Evolutionary conservation across 2,329 filamentous ascomycete species (phyloP).

Genomic region (Curvularia spicifera): DNA sequence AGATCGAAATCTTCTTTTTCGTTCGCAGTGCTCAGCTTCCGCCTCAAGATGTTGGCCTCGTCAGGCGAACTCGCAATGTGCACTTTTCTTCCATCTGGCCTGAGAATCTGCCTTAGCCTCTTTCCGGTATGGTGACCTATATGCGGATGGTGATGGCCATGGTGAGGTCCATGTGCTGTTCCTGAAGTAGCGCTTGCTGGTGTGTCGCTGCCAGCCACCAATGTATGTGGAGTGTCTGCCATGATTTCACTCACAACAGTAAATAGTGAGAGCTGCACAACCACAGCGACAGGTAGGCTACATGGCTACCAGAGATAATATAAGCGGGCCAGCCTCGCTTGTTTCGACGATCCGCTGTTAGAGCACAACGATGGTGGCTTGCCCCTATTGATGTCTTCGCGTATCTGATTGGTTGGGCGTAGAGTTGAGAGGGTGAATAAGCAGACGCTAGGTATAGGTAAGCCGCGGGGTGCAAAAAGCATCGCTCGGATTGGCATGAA

Average conservation of each 20-base stretch:
- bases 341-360: not conserved
- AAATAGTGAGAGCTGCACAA: not conserved
- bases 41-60: slow-evolving; percentile 58
- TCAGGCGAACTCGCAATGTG: slow-evolving; percentile 64
- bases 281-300: not conserved
- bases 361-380: slow-evolving; percentile 6
- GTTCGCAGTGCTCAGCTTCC: slow-evolving; percentile 50
- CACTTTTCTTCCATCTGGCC: slow-evolving; percentile 63
- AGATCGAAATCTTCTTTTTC: slow-evolving; percentile 59
- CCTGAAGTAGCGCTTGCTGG: slow-evolving; percentile 6
- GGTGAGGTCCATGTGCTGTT: slow-evolving; percentile 1
- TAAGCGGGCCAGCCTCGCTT: not conserved
- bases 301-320: not conserved
- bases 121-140: slow-evolving; percentile 44
- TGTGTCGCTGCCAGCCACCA: slow-evolving; percentile 7
- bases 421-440: slow-evolving; percentile 14
- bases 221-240: slow-evolving; percentile 15
- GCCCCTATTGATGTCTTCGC: slow-evolving; percentile 1
- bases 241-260: slow-evolving; percentile 1
- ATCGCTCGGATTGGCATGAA: not conserved
- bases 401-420: slow-evolving; percentile 10
- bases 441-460: slow-evolving; percentile 9
- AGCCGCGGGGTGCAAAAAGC: slow-evolving; percentile 8
- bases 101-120: slow-evolving; percentile 60
- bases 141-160: slow-evolving; percentile 28